Evolutionary conservation across 2,329 filamentous ascomycete species (phyloP).

Genomic region (Aspergillus costaricaensis): DNA sequence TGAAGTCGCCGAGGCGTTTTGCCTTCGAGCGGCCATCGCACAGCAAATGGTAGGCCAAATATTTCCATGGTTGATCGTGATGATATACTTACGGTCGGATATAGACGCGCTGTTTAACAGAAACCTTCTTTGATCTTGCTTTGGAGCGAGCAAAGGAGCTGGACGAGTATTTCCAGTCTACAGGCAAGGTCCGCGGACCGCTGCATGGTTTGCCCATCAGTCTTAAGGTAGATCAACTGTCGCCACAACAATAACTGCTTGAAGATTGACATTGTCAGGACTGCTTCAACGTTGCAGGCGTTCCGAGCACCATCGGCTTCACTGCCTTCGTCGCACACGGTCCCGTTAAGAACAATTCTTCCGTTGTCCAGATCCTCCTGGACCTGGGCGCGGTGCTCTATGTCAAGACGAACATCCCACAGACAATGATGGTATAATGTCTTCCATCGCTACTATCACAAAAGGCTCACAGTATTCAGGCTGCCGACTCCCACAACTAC

Average conservation of each 20-base stretch:
- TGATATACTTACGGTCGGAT: background rate
- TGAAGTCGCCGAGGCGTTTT: constrained; percentile 53
- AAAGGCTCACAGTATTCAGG: constrained; percentile 28
- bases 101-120: constrained; percentile 51
- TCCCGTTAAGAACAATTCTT: constrained; percentile 52
- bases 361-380: constrained; percentile 59
- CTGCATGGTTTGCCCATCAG: constrained; percentile 64
- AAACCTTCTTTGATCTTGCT: constrained; percentile 56
- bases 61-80: too few relatives aligned
- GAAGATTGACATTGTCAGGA: constrained; percentile 31
- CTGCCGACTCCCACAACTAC: constrained; percentile 54
- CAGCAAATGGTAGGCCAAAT: constrained; percentile 27
- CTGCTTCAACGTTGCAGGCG: constrained; percentile 50
- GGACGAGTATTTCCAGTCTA: constrained; percentile 46
- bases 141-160: constrained; percentile 50
- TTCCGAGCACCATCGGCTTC: constrained; percentile 60
- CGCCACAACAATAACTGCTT: too few relatives aligned
- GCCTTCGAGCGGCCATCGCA: constrained; percentile 36
- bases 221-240: constrained; percentile 31
- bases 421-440: constrained; percentile 39
- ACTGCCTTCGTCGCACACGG: constrained; percentile 62
- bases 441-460: too few relatives aligned
- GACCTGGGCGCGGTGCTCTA: constrained; percentile 65
- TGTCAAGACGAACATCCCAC: constrained; percentile 69
- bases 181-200: constrained; percentile 54